Evolutionary conservation across 768 basidiomycete species (phyloP).

Genomic region (Rhodosporidiobolus sp.): DNA sequence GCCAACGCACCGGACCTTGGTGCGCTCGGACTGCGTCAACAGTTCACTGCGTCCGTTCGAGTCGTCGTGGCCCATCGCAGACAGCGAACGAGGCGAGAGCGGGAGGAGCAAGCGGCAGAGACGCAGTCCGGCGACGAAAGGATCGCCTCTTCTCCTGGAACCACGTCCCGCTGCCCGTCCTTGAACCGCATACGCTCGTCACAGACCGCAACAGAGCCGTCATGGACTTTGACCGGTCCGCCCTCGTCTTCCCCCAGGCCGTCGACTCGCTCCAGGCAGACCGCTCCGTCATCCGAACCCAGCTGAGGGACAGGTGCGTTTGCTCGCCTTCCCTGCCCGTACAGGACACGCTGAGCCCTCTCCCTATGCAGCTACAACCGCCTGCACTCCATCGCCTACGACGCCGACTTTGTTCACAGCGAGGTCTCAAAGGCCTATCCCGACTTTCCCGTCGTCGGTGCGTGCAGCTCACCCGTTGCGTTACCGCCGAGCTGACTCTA

Average conservation of each 20-base stretch:
- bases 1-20: too few species aligned
- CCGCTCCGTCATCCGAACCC: neutral
- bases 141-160: neutral
- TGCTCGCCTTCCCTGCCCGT: fast-evolving
- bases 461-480: slow-evolving; percentile 2
- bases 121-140: neutral
- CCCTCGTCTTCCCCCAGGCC: slow-evolving; percentile 16
- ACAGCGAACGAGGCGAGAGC: neutral
- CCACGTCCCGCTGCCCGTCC: neutral
- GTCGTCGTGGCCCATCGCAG: neutral
- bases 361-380: slow-evolving; percentile 65
- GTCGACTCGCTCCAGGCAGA: slow-evolving; percentile 21
- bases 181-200: too few species aligned
- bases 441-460: slow-evolving; percentile 59
- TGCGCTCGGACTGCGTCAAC: too few species aligned
- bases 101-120: neutral
- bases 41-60: too few species aligned
- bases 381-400: slow-evolving; percentile 77
- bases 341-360: neutral
- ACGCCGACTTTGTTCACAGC: slow-evolving; percentile 64
- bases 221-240: neutral
- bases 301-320: slow-evolving; percentile 26
- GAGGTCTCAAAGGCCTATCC: slow-evolving; percentile 56
- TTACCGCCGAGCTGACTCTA: neutral
- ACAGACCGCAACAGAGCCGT: too few species aligned